phyloP scores from a whole-genome alignment of 1,284 basidiomycete species.

The Ceratobasidium sp. region DNA sequence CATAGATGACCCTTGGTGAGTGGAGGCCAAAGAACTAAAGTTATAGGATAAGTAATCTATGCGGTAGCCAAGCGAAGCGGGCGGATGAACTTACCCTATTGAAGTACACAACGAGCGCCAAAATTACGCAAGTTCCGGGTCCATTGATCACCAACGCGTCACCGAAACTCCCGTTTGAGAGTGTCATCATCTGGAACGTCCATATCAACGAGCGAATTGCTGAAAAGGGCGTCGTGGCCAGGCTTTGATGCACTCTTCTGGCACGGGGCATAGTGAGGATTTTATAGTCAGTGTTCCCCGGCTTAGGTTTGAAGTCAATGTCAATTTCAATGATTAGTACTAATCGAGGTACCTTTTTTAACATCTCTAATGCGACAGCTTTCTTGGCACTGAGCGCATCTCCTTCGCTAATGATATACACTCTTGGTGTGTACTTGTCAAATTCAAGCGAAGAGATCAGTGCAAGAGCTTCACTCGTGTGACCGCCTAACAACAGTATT shows the following conservation, averaged over 20 bases:
- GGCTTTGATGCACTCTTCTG: conserved; percentile 79
- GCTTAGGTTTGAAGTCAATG: neutral
- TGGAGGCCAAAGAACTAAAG: conserved; percentile 74
- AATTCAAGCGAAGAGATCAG: conserved; percentile 81
- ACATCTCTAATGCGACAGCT: conserved; percentile 68
- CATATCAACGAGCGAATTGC: conserved; percentile 64
- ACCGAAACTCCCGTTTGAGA: conserved; percentile 56
- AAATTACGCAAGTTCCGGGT: conserved; percentile 89
- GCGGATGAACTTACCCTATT: conserved; percentile 67
- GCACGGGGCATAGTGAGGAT: conserved; percentile 83
- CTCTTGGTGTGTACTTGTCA: conserved; percentile 74
- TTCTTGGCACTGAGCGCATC: conserved; percentile 81
- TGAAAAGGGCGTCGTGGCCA: conserved; percentile 70
- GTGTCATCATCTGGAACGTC: conserved; percentile 63
- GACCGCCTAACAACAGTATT: conserved; percentile 70
- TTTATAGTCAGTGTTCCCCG: conserved; percentile 41
- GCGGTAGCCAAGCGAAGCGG: neutral
- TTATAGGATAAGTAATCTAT: conserved; percentile 8
- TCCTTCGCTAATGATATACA: conserved; percentile 84
- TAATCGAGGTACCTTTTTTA: conserved; percentile 44
- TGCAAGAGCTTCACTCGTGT: conserved; percentile 87
- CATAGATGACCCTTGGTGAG: conserved; percentile 81
- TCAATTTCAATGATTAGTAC: neutral
- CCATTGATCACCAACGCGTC: conserved; percentile 92
- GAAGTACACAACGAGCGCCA: conserved; percentile 75